Percentiles rank a stretch among this genome's conserved stretches.
These are phyloP conservation scores for Fragaria ananassa DNA, from an alignment of 306 rosid genomes.

Conservation along the genomic window DNA sequence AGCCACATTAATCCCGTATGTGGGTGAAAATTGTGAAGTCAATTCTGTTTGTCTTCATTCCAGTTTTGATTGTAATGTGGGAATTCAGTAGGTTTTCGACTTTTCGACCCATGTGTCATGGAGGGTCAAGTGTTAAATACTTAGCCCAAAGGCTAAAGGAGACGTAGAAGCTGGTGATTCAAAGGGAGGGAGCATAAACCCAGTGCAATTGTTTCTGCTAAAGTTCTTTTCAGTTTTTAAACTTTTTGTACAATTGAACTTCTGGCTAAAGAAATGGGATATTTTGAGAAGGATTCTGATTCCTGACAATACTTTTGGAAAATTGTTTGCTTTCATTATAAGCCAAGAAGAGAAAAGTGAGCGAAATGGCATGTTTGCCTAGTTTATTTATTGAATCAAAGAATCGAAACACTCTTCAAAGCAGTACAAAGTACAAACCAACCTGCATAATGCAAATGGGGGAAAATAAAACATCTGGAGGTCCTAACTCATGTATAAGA, in stretches of 20 bases:
- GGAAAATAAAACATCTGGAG: background rate
- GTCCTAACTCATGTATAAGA: background rate
- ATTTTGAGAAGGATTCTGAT: background rate
- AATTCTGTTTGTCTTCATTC: constrained; percentile 33
- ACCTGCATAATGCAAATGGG: constrained; percentile 3
- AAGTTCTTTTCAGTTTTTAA: background rate
- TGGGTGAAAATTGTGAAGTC: constrained; percentile 50
- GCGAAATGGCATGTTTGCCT: background rate
- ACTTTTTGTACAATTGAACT: background rate
- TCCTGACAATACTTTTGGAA: background rate
- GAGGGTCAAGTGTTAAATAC: background rate
- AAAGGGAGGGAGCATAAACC: background rate
- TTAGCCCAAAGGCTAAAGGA: background rate
- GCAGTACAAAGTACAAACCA: constrained; percentile 7
- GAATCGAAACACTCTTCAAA: background rate
- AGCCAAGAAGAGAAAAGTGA: constrained; percentile 1
- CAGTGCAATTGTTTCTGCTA: background rate
- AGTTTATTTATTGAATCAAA: background rate
- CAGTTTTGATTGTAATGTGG: background rate
- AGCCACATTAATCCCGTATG: background rate
- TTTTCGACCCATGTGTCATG: background rate
- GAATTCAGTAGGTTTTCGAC: background rate
- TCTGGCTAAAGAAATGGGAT: background rate
- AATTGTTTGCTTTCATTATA: background rate
- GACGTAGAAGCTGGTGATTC: background rate